These are phyloP conservation scores for Endothia cerciana DNA, from an alignment of 2,329 filamentous ascomycete genomes.

Conservation along the genomic window DNA sequence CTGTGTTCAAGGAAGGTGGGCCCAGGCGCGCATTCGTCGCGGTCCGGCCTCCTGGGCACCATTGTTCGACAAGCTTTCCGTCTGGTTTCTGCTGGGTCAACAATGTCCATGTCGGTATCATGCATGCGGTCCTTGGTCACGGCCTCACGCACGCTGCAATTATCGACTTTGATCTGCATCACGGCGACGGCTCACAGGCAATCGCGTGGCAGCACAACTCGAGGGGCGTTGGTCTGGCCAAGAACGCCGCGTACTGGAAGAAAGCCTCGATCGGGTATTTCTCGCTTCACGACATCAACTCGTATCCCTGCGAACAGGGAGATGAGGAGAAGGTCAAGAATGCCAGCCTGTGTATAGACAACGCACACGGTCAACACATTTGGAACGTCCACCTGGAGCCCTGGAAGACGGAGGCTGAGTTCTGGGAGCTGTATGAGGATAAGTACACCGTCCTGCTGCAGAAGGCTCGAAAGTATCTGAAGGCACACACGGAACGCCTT, in stretches of 20 bases:
- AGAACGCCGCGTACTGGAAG: slow-evolving; percentile 76
- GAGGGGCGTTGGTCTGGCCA: slow-evolving; percentile 64
- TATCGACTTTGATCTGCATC: slow-evolving; percentile 88
- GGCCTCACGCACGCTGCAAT: slow-evolving; percentile 93
- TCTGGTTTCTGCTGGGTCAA: slow-evolving; percentile 99
- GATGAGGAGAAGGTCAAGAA: slow-evolving; percentile 92
- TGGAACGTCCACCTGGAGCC: slow-evolving; percentile 95
- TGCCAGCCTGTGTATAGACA: slow-evolving; percentile 91
- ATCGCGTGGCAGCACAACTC: slow-evolving; percentile 92
- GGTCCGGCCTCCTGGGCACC: slow-evolving; percentile 90
- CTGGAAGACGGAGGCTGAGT: slow-evolving; percentile 82
- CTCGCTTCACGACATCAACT: slow-evolving; percentile 97
- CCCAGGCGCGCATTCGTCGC: slow-evolving; percentile 86
- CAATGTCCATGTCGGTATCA: slow-evolving; percentile 96
- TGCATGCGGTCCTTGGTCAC: slow-evolving; percentile 82
- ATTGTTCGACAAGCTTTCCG: slow-evolving; percentile 86
- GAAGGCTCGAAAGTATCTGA: slow-evolving; percentile 80
- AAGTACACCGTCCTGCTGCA: slow-evolving; percentile 78
- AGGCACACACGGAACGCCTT: slow-evolving; percentile 69
- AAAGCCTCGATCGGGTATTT: slow-evolving; percentile 93
- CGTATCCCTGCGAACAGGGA: slow-evolving; percentile 93
- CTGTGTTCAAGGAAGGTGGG: slow-evolving; percentile 67
- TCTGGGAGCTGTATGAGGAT: slow-evolving; percentile 84
- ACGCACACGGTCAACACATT: slow-evolving; percentile 88
- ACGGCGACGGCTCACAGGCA: slow-evolving; percentile 92